These are phyloP conservation scores for Phytophthora crassamura DNA, from an alignment of 352 stramenopile genomes.

Conservation along the genomic window DNA sequence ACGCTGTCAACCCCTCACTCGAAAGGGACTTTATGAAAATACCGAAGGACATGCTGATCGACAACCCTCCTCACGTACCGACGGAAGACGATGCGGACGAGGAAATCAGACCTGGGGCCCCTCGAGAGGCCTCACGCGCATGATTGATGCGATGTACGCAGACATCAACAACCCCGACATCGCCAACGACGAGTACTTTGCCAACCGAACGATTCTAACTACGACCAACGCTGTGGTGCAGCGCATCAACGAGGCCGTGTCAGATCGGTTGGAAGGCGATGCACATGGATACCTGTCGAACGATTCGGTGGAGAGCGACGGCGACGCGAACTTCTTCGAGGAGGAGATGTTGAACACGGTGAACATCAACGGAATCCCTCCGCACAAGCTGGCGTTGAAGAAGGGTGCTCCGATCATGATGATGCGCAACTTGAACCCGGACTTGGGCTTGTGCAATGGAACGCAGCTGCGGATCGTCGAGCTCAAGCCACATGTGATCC, in stretches of 20 bases:
- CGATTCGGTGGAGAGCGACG: too few relatives aligned
- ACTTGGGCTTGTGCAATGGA: constrained; percentile 32
- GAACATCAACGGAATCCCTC: constrained; percentile 22
- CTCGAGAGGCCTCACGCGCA: too few relatives aligned
- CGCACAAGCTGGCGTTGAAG: constrained; percentile 37
- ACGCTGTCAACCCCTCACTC: background rate
- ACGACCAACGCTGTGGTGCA: constrained; percentile 1
- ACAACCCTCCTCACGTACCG: too few relatives aligned
- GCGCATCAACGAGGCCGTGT: background rate
- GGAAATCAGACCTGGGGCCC: too few relatives aligned
- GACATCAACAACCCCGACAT: too few relatives aligned
- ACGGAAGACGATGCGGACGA: too few relatives aligned
- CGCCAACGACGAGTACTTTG: background rate
- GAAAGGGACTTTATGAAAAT: too few relatives aligned
- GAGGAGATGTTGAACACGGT: too few relatives aligned
- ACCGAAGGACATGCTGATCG: too few relatives aligned
- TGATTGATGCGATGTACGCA: too few relatives aligned
- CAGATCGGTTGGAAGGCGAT: background rate
- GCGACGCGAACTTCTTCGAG: too few relatives aligned
- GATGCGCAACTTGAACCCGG: constrained; percentile 37
- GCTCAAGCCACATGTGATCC: constrained; percentile 31
- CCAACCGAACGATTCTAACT: background rate
- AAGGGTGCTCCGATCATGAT: constrained; percentile 36
- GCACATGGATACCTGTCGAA: too few relatives aligned
- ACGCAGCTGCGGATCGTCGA: constrained; percentile 36